phyloP scores from a whole-genome alignment of 2,329 filamentous ascomycete genomes.

The Penicillium crustosum region DNA sequence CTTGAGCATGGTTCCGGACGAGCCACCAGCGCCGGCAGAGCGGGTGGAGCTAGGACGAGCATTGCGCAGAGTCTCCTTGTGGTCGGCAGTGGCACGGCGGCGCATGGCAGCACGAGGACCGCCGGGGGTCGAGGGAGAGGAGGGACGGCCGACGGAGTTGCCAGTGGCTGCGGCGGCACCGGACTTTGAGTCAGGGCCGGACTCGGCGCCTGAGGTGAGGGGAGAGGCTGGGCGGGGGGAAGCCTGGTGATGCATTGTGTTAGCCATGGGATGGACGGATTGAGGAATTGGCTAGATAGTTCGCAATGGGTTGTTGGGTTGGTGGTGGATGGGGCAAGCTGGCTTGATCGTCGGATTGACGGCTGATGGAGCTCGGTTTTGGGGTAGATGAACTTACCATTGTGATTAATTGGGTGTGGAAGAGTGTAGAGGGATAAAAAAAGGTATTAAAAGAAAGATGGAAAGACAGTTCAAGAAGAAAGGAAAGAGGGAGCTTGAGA shows the following conservation, averaged over 20 bases:
- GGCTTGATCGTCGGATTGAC: slow-evolving; percentile 3
- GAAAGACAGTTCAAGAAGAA: slow-evolving; percentile 11
- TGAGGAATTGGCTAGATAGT: slow-evolving; percentile 5
- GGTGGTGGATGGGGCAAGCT: slow-evolving; percentile 4
- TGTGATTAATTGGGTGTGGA: slow-evolving; percentile 17
- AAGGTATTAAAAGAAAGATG: slow-evolving; percentile 4
- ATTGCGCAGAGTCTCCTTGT: slow-evolving; percentile 97
- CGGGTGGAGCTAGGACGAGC: slow-evolving; percentile 87
- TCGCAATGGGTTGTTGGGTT: slow-evolving; percentile 5
- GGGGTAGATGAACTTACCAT: slow-evolving; percentile 21
- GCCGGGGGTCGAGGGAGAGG: slow-evolving; percentile 85
- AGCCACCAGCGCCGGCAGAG: slow-evolving; percentile 89
- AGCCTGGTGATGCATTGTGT: slow-evolving; percentile 27
- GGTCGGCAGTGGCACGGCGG: slow-evolving; percentile 90
- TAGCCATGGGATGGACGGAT: slow-evolving; percentile 4
- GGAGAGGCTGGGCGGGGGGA: slow-evolving; percentile 45
- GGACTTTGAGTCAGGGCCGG: slow-evolving; percentile 46
- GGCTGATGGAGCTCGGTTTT: background rate
- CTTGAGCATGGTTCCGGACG: slow-evolving; percentile 97
- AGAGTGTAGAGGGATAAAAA: slow-evolving; percentile 2
- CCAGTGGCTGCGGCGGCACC: slow-evolving; percentile 59
- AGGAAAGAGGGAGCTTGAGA: slow-evolving; percentile 11
- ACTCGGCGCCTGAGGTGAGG: slow-evolving; percentile 47
- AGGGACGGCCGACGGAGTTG: slow-evolving; percentile 71
- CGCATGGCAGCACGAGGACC: slow-evolving; percentile 94